Evolutionary conservation across 164 flowering plant genomes (phyloP).

Genomic region (Tinospora cordifolia): DNA sequence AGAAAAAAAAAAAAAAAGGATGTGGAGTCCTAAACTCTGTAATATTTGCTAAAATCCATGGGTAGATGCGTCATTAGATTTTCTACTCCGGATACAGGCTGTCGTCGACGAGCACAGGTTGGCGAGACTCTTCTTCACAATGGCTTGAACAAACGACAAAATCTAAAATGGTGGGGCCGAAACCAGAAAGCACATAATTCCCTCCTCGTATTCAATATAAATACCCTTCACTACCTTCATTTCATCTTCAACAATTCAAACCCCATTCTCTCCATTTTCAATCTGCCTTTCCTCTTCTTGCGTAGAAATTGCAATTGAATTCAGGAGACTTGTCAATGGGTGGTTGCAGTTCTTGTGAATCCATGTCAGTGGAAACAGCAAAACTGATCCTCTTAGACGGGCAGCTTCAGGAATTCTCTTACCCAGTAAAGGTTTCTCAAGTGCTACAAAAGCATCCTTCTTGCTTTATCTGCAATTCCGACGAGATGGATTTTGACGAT

Average conservation of each 20-base stretch:
- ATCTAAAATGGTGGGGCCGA: constrained; percentile 9
- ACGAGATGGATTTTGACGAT: constrained; percentile 82
- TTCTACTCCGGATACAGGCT: constrained; percentile 8
- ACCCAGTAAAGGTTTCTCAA: constrained; percentile 64
- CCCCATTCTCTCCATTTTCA: neutral
- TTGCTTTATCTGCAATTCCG: constrained; percentile 72
- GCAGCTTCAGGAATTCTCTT: constrained; percentile 52
- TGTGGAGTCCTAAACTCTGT: neutral
- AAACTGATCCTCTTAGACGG: constrained; percentile 67
- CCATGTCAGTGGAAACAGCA: constrained; percentile 51
- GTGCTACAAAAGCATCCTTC: constrained; percentile 47
- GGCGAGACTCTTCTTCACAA: constrained; percentile 8
- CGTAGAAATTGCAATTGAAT: too few relatives aligned
- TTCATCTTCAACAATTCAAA: neutral
- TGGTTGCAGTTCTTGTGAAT: constrained; percentile 44
- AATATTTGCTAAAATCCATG: neutral
- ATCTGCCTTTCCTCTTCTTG: neutral
- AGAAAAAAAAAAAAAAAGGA: too few relatives aligned
- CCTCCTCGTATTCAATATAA: constrained; percentile 4
- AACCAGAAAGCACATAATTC: neutral
- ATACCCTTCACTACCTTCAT: neutral
- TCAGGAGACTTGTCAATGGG: constrained; percentile 27
- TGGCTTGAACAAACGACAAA: constrained; percentile 12
- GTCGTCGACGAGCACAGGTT: constrained; percentile 21
- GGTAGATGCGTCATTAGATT: neutral